These are phyloP conservation scores for Gremmenia infestans DNA, from an alignment of 2,329 filamentous ascomycete genomes.

Conservation along the genomic window DNA sequence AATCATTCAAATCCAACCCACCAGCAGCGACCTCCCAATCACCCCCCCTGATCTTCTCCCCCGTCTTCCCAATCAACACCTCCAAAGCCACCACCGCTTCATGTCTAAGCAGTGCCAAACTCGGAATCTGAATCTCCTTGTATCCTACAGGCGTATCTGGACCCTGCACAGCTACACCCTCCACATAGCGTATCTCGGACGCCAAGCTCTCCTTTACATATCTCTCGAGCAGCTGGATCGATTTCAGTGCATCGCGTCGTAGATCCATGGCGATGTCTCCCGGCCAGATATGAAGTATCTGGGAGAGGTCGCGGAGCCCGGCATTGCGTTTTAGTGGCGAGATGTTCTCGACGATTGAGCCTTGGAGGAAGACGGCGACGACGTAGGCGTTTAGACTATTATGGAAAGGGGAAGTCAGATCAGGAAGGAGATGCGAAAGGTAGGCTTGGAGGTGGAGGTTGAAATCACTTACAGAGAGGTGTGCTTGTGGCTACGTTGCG, in stretches of 20 bases:
- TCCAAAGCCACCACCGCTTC: neutral
- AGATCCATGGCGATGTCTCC: neutral
- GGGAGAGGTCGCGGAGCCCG: neutral
- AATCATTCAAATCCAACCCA: neutral
- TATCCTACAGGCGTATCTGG: neutral
- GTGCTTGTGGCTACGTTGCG: neutral
- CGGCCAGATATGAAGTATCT: neutral
- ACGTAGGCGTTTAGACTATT: neutral
- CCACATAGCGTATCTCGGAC: neutral
- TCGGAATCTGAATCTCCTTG: neutral
- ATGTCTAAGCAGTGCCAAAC: neutral
- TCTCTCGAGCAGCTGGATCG: neutral
- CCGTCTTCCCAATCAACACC: neutral
- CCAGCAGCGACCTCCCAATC: neutral
- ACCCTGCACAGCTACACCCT: neutral
- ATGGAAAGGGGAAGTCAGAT: too few relatives aligned
- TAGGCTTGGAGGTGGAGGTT: too few relatives aligned
- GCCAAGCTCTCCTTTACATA: neutral
- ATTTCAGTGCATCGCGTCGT: neutral
- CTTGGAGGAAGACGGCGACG: neutral
- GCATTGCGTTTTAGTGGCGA: neutral
- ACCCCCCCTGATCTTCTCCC: neutral
- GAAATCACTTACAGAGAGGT: neutral
- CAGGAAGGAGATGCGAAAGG: too few relatives aligned
- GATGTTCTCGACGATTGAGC: neutral